Evolutionary conservation across 1,139 yeast species (phyloP), one percentile per base, ranked within the genome.

Genomic region (Ashbya aceris): DNA sequence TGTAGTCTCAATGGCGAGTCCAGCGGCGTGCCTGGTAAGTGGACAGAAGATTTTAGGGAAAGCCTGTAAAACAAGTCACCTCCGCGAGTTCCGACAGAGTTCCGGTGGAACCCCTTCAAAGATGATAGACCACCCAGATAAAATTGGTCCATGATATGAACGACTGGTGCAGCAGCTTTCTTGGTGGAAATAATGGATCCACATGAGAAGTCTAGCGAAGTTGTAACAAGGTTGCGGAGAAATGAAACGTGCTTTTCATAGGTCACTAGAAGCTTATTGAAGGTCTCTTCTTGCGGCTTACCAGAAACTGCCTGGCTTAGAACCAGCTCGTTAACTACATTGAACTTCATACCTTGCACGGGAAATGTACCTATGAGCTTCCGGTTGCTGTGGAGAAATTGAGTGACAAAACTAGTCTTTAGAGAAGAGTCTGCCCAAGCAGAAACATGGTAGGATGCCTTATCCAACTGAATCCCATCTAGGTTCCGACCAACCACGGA

Each of bases 81-180:
- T 29, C 52, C 79, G 51, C 80, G 78, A 1, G 89, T 83, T 0
- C 96, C 96, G 32, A 84, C 65, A 1, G 91, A 83, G 53, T 83
- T 79, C 49, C 79, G 59, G 27, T 73, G 68, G 61, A 85, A 86
- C 1, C 94, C 87, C 41, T 94, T 72, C 7, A 87, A 74, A 46
- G 84, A 89, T 50, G 79, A 77, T 2, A 93, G 77, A 0, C 96
- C 95, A 51, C 91, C 81, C 7, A 84, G 65, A 54, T 73, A 74
- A 48, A 77, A 67, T 33, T 70, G 58, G 48, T 73, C 79, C 48
- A 66, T 55, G 26, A 55, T 53, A 45, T 56, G 64, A 2, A 60
- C 49, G 27, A 42, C 46, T 7, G 49, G 50, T 7, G 54, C 50
- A 11, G 42, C 46, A 13, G 44, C 48, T 5, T 46, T 36, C 31